Base-by-base conservation (phyloP, 225 moss, liverwort and hornwort genomes). In the Bryum argenteum region DNA sequence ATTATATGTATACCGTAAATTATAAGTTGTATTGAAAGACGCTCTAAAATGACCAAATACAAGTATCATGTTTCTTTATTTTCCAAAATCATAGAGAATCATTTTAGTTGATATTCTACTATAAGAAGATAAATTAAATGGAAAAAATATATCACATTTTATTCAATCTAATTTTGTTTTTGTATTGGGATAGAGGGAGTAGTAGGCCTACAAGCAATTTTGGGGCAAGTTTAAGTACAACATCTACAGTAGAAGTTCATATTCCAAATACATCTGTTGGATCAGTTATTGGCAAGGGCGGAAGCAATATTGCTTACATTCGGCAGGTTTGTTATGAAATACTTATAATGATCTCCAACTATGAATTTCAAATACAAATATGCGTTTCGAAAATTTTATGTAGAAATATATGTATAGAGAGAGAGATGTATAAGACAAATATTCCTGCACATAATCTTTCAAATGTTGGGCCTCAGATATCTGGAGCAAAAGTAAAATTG, bases 401-500 rank as follows among this genome's bases (percentile, higher is more conserved):
- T 33, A 33, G 5, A 33, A 5, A 33, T 33, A 33, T 33, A 33
- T 33, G 7, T 33, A 33, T 33, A 33, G 5, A 33, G 5, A 2
- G 5, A 2, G 0, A 33, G 5, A 6, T 4, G 7, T 3, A 33
- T 33, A 33, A 33, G 5, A 33, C 33, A 5, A 5, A 33, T 33
- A 6, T 33, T 33, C 2, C 33, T 33, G 5, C 33, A 5, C 5
- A 33, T 6, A 33, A 33, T 33, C 5, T 33, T 33, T 33, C 7
- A 33, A 6, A 33, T 5, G 5, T 42, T 50, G 33, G 67, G 18
- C 21, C 23, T 42, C 75, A 97, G 97, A 82, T 97, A 33, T 94
- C 97, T 73, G 97, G 97, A 73, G 97, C 97, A 61, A 97, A 92
- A 82, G 97, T 97, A 55, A 97, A 97, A 77, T 69, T 97, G 80